phyloP scores from a whole-genome alignment of 148 eudicot species.

The Talinum fruticosum region DNA sequence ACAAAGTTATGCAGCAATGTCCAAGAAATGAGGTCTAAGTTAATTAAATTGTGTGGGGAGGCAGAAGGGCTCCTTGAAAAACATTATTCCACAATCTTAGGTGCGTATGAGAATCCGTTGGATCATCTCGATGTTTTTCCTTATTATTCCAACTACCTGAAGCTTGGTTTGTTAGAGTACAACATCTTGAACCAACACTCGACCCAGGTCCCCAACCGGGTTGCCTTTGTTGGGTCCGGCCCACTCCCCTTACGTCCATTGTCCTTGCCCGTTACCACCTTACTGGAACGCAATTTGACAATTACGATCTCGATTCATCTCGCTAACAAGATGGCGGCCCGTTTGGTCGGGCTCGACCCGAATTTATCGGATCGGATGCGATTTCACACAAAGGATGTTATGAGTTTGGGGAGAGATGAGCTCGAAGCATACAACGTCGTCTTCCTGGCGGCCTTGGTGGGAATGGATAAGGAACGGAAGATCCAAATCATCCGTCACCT shows the following conservation, averaged over 20 bases:
- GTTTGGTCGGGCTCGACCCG: constrained; percentile 47
- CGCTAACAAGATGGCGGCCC: constrained; percentile 70
- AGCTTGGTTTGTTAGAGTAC: constrained; percentile 65
- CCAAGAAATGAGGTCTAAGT: constrained; percentile 58
- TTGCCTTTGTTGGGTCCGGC: constrained; percentile 86
- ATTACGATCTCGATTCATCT: constrained; percentile 68
- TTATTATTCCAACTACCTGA: constrained; percentile 66
- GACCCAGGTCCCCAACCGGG: constrained; percentile 32
- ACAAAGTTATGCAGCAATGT: constrained; percentile 43
- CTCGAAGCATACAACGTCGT: constrained; percentile 66
- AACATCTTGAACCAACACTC: constrained; percentile 44
- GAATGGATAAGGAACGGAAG: constrained; percentile 69
- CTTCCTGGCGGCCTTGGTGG: constrained; percentile 86
- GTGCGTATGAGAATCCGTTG: constrained; percentile 52
- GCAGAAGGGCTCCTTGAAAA: constrained; percentile 81
- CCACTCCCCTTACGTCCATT: constrained; percentile 85
- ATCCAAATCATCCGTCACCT: constrained; percentile 52
- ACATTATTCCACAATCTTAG: constrained; percentile 62
- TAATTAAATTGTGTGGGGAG: constrained; percentile 69
- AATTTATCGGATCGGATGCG: constrained; percentile 61
- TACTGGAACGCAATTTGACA: constrained; percentile 52
- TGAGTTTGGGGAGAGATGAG: constrained; percentile 51
- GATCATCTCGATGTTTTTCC: constrained; percentile 68
- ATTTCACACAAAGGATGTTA: constrained; percentile 65
- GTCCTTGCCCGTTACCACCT: constrained; percentile 69